Base-by-base conservation (phyloP, 1,284 basidiomycete genomes). In the Rhodotorula sp. region DNA sequence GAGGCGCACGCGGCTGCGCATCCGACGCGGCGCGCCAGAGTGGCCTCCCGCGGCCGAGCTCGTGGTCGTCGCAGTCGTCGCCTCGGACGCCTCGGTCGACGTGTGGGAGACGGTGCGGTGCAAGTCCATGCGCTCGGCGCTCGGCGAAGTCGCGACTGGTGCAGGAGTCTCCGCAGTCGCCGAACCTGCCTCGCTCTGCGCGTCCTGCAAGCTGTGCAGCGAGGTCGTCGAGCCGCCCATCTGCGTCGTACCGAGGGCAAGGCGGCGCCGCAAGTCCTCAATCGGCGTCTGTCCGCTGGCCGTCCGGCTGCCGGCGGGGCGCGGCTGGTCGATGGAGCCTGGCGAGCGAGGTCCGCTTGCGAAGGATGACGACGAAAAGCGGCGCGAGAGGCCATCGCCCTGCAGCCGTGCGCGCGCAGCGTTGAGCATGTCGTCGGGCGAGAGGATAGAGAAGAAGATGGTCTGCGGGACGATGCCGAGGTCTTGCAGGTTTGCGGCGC, bases 401-500 rank as follows among this genome's bases (percentile, higher is more conserved):
- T 67, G 48, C 9, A 66, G 59, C 1, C 60, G 58, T 8, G 34
- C 27, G 3, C 67, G 57, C 23, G 57, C 65, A 4, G n/a, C 53
- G 41, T 42, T 54, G 42, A 69, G 62, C 12, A 58, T 53, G 46
- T 75, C 71, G 42, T 68, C 65, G 17, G 63, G 62, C 17, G 71
- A 50, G 23, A 61, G 17, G 21, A 83, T 82, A 27, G 88, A 92
- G 77, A 99, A 85, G 82, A 99, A 98, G 34, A 99, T 91, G 0
- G 95, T 99, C 73, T 93, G 93, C 9, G 93, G 93, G 0, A 94
- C 91, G n/a, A 97, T 90, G 7, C 90, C 89, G 55, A 95, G 86
- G 79, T 92, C 91, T 80, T 91, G 89, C 54, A 92, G 83, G 75
- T 91, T 90, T 48, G 91, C 75, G 53, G 75, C 85, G 52, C 88